A percentile compares a stretch with the other conserved stretches of the same genome.
Conservation (phyloP, 176 grass and related monocot species). For the Melocanna baccifera region DNA sequence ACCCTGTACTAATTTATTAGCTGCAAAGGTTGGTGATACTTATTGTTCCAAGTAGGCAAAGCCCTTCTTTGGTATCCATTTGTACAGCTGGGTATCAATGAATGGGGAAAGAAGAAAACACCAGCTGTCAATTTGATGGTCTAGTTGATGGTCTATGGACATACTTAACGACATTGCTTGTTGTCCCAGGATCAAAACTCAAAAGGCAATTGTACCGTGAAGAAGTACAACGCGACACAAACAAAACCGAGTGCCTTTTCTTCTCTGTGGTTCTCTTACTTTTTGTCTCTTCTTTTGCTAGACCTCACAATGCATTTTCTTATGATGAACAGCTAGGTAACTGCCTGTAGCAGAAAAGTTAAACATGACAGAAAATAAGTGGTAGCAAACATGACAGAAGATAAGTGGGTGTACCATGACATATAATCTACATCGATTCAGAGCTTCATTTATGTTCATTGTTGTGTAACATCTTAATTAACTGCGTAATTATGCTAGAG, state of each 20-base stretch:
- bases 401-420: neutral
- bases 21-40: slow-evolving; percentile 43
- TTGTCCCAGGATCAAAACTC: slow-evolving; percentile 16
- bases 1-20: slow-evolving; percentile 33
- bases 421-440: neutral
- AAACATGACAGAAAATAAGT: too few species aligned
- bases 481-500: neutral
- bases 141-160: neutral
- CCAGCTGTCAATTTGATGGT: slow-evolving; percentile 18
- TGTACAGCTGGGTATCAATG: slow-evolving; percentile 31
- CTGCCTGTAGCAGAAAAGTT: neutral
- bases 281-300: neutral
- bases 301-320: neutral
- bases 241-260: neutral
- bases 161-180: slow-evolving; percentile 15
- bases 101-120: neutral
- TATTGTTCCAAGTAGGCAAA: neutral
- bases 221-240: slow-evolving; percentile 4
- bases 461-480: neutral
- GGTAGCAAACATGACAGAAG: neutral
- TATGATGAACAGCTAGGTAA: neutral
- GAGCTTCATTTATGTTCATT: neutral
- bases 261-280: neutral
- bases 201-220: slow-evolving; percentile 3
- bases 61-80: neutral